Base-by-base conservation (phyloP, 2,329 filamentous ascomycete genomes). In the Exophiala viscosa region DNA sequence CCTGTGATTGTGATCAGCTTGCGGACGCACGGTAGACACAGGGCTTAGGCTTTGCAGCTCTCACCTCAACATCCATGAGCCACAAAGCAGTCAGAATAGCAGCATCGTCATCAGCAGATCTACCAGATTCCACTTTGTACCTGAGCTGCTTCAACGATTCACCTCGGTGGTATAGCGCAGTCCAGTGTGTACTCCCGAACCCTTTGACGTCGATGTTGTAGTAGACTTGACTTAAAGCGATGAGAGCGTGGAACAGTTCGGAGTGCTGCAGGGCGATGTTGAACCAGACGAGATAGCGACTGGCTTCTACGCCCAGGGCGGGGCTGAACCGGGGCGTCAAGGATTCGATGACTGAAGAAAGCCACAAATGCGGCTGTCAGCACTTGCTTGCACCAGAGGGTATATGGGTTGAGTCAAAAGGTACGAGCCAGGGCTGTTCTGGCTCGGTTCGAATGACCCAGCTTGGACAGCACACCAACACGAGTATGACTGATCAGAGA, bases 221-320 rank as follows among this genome's bases (percentile, higher is more conserved):
- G 42, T 57, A 54, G 4, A 52, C 54, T n/a, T 57, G 54, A 38
- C 50, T 57, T 33, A 57, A 34, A 31, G 54, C 50, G 33, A 57
- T 48, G 35, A 57, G 36, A 5, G 50, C 46, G 35, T 57, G 54
- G 33, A 57, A 57, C 15, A 57, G 23, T 42, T 53, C 54, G 10
- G 54, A 20, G 33, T 57, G 38, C 11, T 52, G 54, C 42, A 57
- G 45, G 20, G 54, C 50, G 5, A 54, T 47, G 28, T 57, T 57
- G 54, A 57, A 57, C 51, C 54, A 57, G 14, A 57, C 47, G 17
- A 57, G 39, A 38, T 57, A 57, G 15, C 54, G 47, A 39, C 50
- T 57, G 14, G 46, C 54, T 17, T 57, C 50, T 15, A 53, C 50
- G 10, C 31, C 48, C 11, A 54, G 50, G 5, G 54, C 54, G 4